A percentile compares a stretch with the other conserved stretches of the same genome.
Conservation (phyloP, 495 filamentous ascomycete genomes). For the Bathelium albidoporum region DNA sequence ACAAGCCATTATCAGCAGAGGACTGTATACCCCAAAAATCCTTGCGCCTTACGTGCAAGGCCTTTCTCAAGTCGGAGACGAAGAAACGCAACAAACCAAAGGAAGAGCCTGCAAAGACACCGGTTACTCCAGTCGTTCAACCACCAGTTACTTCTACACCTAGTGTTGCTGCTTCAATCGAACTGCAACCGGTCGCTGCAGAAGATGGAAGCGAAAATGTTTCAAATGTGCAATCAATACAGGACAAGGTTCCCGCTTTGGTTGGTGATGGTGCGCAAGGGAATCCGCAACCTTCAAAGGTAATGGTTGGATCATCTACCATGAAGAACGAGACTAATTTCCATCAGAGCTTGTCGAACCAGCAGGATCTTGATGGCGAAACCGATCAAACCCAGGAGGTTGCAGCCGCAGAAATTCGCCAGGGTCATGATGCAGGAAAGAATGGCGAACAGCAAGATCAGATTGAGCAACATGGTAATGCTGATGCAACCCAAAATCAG, state of each 20-base stretch:
- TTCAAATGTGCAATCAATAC: no score
- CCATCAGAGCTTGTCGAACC: background rate
- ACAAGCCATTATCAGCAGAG: conserved; percentile 71
- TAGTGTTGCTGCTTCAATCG: conserved; percentile 6
- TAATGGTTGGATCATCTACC: background rate
- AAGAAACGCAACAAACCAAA: conserved; percentile 68
- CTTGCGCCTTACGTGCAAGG: conserved; percentile 76
- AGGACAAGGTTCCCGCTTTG: no score
- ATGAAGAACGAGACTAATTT: background rate
- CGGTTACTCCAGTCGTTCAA: conserved; percentile 30
- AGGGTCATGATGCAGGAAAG: background rate
- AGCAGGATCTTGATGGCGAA: background rate
- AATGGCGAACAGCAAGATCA: conserved; percentile 7
- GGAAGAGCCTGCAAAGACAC: conserved; percentile 19
- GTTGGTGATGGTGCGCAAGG: background rate
- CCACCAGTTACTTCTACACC: conserved; percentile 12
- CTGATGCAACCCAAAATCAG: conserved; percentile 13
- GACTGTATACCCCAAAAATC: conserved; percentile 84
- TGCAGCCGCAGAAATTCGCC: background rate
- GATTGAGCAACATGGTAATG: background rate
- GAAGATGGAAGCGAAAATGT: conserved; percentile 14
- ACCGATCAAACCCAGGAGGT: background rate
- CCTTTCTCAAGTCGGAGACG: conserved; percentile 76
- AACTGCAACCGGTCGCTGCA: conserved; percentile 11
- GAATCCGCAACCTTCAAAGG: background rate